Percentiles rank a stretch among this genome's conserved stretches.
Evolutionary conservation across 1,284 basidiomycete species (phyloP).

Genomic region (Ceratobasidium sp.): DNA sequence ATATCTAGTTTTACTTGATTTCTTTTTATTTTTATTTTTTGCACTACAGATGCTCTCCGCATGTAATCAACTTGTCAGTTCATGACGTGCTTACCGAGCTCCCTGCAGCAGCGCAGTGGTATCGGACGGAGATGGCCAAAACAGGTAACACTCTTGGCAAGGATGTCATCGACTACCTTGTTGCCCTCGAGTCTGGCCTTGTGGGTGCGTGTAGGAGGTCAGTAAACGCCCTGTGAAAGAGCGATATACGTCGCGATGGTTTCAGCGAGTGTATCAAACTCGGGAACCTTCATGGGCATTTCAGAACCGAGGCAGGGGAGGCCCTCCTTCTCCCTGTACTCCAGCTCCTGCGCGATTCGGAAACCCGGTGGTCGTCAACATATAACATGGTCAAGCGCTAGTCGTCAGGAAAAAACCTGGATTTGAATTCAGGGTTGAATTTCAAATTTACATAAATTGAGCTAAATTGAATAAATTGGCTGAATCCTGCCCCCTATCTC

Average conservation of each 20-base stretch:
- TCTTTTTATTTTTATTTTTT: not conserved
- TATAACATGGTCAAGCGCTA: constrained; percentile 24
- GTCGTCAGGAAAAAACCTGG: too few species aligned
- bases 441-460: too few species aligned
- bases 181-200: constrained; percentile 13
- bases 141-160: constrained; percentile 2
- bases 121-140: not conserved
- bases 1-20: not conserved
- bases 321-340: constrained; percentile 2
- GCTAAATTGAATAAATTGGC: too few species aligned
- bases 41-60: constrained; percentile 36
- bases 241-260: constrained; percentile 15
- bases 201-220: not conserved
- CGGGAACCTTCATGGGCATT: constrained; percentile 4
- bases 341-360: constrained; percentile 22
- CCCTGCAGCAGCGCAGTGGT: not conserved
- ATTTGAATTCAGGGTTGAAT: too few species aligned
- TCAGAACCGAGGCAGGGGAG: not conserved
- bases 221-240: constrained; percentile 8
- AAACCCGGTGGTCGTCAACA: constrained; percentile 23
- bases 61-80: constrained; percentile 36
- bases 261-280: not conserved
- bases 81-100: constrained; percentile 8
- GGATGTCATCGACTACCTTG: not conserved
- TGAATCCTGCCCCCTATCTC: too few species aligned